Evolutionary conservation across 257 asterid genomes (phyloP), one percentile per base, ranked within the genome.

Genomic region (Gardenia jasminoides): DNA sequence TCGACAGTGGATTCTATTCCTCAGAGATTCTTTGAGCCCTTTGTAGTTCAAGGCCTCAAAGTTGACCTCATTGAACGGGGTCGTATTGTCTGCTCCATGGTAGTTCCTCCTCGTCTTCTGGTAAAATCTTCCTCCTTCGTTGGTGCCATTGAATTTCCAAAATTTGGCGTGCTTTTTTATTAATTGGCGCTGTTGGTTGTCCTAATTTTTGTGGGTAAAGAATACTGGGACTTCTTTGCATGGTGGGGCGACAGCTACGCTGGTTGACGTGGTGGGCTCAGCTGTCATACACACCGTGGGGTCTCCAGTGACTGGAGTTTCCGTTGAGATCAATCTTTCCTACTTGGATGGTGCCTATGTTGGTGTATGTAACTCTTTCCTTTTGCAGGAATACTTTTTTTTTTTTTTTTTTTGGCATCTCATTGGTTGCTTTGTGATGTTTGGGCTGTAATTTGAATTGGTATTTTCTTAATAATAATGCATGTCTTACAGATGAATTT

Each of bases 191-290:
- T 46, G 48, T 46, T 46, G 4, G 48, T 46, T 46, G 48, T 46
- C 26, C 36, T 36, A 36, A 36, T 78, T 74, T 8, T 36, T 13
- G 8, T 64, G 15, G 33, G 4, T 73, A 36, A 33, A 65, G 85
- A 84, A 82, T 19, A 76, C 87, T 44, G 97, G 85, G 20, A 91
- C 88, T 30, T 70, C 91, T 16, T 81, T 94, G 85, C 95, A 94
- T 88, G 97, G 93, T 74, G 98, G 98, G 62, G 97, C 93, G 47
- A 92, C 88, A 80, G 97, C 92, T 78, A 87, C 93, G 64, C 85
- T 92, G 85, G 98, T 94, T 80, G 98, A 94, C 85, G 58, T 91
- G 33, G 86, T 91, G 6, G 97, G 98, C 0, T 88, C 97, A 43
- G 94, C 94, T 33, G 97, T 77, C 30, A 81, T 94, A 54, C 77